Percentiles rank a stretch among this genome's conserved stretches.
phyloP scores from a whole-genome alignment of 2,329 filamentous ascomycete species.

The Tolypocladium nubicola region DNA sequence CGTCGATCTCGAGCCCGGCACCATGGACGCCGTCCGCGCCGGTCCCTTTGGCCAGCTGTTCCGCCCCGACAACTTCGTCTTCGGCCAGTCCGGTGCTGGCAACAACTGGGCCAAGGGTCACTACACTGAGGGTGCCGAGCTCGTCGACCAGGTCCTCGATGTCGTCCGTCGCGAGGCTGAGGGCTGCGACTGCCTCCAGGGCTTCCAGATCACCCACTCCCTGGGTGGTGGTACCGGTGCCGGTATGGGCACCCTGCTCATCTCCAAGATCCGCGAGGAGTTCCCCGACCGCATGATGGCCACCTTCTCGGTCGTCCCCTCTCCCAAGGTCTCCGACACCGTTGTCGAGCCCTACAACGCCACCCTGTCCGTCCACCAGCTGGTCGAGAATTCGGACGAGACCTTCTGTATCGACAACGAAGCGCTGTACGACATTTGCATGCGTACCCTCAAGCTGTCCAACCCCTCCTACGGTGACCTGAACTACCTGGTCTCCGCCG shows the following conservation, averaged over 20 bases:
- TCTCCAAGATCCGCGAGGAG: constrained; percentile 99
- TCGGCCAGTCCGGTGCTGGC: constrained; percentile 97
- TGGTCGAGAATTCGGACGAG: constrained; percentile 99
- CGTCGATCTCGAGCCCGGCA: constrained; percentile 98
- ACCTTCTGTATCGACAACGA: constrained; percentile 99
- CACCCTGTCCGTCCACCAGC: constrained; percentile 95
- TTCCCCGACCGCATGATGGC: constrained; percentile 99
- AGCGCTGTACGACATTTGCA: constrained; percentile 99
- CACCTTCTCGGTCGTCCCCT: constrained; percentile 97
- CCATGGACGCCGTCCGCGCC: constrained; percentile 98
- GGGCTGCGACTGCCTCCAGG: constrained; percentile 98
- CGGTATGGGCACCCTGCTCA: constrained; percentile 98
- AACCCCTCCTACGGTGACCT: constrained; percentile 98
- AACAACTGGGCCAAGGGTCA: constrained; percentile 99
- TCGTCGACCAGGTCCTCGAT: constrained; percentile 96
- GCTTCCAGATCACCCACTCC: constrained; percentile 99
- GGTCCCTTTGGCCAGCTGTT: constrained; percentile 98
- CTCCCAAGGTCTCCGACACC: constrained; percentile 98
- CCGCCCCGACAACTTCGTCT: constrained; percentile 99
- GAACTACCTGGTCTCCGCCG: constrained; percentile 98
- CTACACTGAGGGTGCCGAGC: constrained; percentile 98
- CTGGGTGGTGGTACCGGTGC: constrained; percentile 99
- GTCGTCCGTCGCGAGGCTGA: constrained; percentile 98
- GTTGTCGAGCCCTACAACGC: constrained; percentile 99
- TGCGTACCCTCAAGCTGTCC: constrained; percentile 97